Conservation (phyloP, 2,329 filamentous ascomycete genomes). For the Sporothrix pallida region DNA sequence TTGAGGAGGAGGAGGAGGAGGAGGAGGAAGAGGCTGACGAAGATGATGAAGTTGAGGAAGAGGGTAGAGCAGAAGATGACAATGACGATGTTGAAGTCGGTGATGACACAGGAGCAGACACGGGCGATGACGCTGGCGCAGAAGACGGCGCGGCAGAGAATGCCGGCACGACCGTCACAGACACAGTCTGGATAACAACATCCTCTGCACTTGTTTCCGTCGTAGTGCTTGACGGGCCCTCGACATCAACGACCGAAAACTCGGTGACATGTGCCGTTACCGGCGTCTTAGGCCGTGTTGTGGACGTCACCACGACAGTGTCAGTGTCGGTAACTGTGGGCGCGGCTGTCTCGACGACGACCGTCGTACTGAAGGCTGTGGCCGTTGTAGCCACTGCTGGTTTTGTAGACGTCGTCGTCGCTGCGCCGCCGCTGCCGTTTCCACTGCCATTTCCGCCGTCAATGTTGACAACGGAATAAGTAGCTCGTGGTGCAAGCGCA, state of each 20-base stretch:
- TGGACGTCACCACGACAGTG: conserved; percentile 37
- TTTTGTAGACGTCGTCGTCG: neutral
- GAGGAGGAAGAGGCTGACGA: neutral
- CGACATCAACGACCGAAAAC: conserved; percentile 39
- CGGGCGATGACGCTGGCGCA: neutral
- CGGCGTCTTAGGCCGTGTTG: conserved; percentile 23
- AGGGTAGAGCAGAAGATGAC: neutral
- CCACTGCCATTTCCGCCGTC: conserved; percentile 40
- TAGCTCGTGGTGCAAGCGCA: conserved; percentile 44
- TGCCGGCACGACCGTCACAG: conserved; percentile 10
- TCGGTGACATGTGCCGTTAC: conserved; percentile 40
- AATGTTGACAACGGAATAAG: conserved; percentile 49
- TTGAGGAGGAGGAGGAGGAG: neutral
- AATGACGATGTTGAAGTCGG: neutral
- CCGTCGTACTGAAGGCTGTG: conserved; percentile 15
- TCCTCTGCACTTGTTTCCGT: conserved; percentile 28
- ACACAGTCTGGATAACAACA: neutral
- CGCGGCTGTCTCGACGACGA: conserved; percentile 40
- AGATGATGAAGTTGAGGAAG: neutral
- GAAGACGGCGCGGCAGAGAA: neutral
- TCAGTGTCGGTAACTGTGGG: conserved; percentile 40
- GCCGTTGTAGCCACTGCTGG: neutral
- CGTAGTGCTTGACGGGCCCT: conserved; percentile 30
- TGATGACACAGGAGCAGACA: neutral
- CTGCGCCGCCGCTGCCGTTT: conserved; percentile 7